Evolutionary conservation across 2,329 filamentous ascomycete genomes (phyloP).

Genomic region (Scedosporium aurantiacum): DNA sequence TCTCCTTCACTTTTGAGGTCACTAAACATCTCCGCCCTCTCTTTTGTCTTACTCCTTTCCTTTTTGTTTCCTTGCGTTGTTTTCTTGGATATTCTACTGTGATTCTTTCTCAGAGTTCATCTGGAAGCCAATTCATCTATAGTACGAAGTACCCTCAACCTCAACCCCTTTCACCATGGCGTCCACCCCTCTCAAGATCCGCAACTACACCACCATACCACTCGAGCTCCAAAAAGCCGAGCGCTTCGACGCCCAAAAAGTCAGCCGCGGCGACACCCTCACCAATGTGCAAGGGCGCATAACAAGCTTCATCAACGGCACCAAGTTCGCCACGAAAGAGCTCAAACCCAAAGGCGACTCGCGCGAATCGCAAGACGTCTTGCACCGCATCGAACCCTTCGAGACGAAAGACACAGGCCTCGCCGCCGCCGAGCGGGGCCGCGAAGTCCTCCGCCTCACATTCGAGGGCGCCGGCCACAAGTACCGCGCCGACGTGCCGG

Average conservation of each 20-base stretch:
- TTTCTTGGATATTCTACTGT: background rate
- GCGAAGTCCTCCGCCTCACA: constrained; percentile 62
- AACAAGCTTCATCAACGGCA: constrained; percentile 32
- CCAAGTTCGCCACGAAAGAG: constrained; percentile 20
- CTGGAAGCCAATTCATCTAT: background rate
- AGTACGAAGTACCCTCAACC: background rate
- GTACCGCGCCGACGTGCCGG: constrained; percentile 65
- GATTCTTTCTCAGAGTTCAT: background rate
- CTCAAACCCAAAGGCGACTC: constrained; percentile 41
- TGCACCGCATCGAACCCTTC: constrained; percentile 58
- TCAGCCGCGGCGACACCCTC: constrained; percentile 31
- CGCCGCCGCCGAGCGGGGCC: constrained; percentile 42
- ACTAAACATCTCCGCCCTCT: background rate
- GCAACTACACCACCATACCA: constrained; percentile 68
- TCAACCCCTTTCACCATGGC: constrained; percentile 5
- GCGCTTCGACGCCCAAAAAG: constrained; percentile 49
- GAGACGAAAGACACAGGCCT: constrained; percentile 48
- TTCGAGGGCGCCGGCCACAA: constrained; percentile 50
- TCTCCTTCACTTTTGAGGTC: background rate
- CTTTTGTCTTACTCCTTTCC: background rate
- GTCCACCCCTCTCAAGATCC: constrained; percentile 57
- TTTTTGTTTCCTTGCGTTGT: background rate
- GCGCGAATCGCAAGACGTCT: constrained; percentile 51
- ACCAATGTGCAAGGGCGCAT: constrained; percentile 33
- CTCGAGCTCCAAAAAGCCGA: constrained; percentile 64